phyloP scores from a whole-genome alignment of 2,329 filamentous ascomycete species.

The Cladosporium sp. region DNA sequence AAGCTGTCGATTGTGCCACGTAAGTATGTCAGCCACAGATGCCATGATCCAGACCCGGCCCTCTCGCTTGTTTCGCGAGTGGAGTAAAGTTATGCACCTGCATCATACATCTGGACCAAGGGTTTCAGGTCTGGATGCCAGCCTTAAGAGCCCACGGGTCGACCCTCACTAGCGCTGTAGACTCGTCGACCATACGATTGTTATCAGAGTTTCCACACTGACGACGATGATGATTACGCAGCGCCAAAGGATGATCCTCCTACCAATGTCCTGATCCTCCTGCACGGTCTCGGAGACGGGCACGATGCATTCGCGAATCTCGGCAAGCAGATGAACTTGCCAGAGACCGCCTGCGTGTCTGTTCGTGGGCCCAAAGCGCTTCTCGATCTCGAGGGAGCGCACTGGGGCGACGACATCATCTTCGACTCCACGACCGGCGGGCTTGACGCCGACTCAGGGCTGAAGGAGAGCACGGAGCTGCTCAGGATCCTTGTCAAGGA shows the following conservation, averaged over 20 bases:
- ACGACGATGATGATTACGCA: conserved; percentile 16
- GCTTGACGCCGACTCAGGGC: conserved; percentile 53
- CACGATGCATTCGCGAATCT: conserved; percentile 65
- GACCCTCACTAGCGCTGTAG: conserved; percentile 7
- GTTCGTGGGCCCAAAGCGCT: conserved; percentile 67
- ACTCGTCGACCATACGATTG: background rate
- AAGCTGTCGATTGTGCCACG: conserved; percentile 42
- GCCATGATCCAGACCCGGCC: background rate
- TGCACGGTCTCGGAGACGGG: conserved; percentile 80
- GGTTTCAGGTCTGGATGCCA: background rate
- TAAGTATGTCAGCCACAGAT: conserved; percentile 31
- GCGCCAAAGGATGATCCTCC: conserved; percentile 52
- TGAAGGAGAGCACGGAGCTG: conserved; percentile 40
- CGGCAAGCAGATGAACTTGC: conserved; percentile 64
- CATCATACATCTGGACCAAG: background rate
- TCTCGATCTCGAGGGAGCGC: conserved; percentile 62
- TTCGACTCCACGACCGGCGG: conserved; percentile 50
- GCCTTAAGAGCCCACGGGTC: background rate
- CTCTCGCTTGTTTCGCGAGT: background rate
- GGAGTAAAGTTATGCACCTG: background rate
- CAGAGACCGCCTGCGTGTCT: conserved; percentile 71
- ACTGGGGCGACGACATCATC: conserved; percentile 58
- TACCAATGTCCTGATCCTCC: conserved; percentile 72
- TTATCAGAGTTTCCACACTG: background rate
- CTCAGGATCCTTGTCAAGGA: conserved; percentile 41